Conservation (phyloP, 495 filamentous ascomycete species). For the Xylaria grammica region DNA sequence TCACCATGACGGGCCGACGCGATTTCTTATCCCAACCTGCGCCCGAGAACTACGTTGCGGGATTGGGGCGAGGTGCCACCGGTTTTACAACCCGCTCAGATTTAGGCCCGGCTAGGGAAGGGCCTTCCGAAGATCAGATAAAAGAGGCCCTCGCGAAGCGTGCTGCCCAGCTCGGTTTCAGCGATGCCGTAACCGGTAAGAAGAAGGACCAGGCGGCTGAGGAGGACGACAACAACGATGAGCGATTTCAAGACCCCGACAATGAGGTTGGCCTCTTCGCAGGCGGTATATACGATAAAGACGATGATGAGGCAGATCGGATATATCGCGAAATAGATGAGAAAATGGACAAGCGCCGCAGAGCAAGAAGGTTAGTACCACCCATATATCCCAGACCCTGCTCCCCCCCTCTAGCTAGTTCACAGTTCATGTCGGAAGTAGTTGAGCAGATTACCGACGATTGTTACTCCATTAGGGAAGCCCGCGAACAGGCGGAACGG, state of each 20-base stretch:
- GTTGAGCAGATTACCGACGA: constrained; percentile 87
- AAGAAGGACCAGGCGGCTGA: constrained; percentile 56
- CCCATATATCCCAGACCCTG: constrained; percentile 33
- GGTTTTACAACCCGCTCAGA: constrained; percentile 98
- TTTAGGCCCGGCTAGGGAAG: constrained; percentile 93
- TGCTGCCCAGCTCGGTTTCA: constrained; percentile 78
- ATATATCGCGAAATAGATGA: constrained; percentile 97
- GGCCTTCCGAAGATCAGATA: constrained; percentile 96
- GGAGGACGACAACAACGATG: constrained; percentile 77
- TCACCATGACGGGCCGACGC: constrained; percentile 74
- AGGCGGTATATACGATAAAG: constrained; percentile 89
- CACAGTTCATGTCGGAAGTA: constrained; percentile 74
- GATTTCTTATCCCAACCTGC: constrained; percentile 92
- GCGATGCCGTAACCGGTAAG: constrained; percentile 79
- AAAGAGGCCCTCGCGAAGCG: constrained; percentile 94
- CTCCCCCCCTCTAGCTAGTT: constrained; percentile 39
- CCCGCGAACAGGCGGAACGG: constrained; percentile 85
- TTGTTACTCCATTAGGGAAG: constrained; percentile 78
- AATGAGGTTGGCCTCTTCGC: constrained; percentile 96
- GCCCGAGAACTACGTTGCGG: constrained; percentile 97
- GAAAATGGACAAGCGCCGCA: constrained; percentile 89
- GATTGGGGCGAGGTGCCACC: constrained; percentile 95
- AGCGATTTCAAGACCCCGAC: constrained; percentile 92
- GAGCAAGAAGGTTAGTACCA: constrained; percentile 83
- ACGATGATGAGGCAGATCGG: constrained; percentile 95